phyloP scores from a whole-genome alignment of 2,329 filamentous ascomycete species.

The Calonectria pseudoturangicola region DNA sequence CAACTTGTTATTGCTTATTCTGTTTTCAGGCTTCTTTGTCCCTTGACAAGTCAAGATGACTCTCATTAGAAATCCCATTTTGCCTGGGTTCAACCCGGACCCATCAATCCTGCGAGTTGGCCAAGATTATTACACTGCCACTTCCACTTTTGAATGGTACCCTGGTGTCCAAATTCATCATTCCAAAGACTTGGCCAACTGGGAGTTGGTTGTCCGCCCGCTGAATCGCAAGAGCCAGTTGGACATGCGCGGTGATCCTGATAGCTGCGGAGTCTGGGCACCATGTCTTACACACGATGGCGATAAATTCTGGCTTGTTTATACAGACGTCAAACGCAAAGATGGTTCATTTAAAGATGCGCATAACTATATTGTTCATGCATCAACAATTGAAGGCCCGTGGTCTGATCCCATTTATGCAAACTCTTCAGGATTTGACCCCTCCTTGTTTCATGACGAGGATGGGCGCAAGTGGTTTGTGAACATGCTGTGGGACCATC shows the following conservation, averaged over 20 bases:
- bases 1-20: neutral
- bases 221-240: conserved; percentile 70
- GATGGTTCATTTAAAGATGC: conserved; percentile 79
- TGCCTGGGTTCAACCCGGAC: conserved; percentile 69
- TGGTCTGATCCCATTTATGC: conserved; percentile 77
- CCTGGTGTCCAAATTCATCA: conserved; percentile 47
- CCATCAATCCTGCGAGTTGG: conserved; percentile 42
- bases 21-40: neutral
- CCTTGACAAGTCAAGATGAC: conserved; percentile 61
- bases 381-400: conserved; percentile 72
- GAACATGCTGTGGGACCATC: conserved; percentile 75
- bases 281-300: conserved; percentile 78
- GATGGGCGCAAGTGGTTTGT: conserved; percentile 74
- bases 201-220: conserved; percentile 61
- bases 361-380: conserved; percentile 77
- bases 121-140: conserved; percentile 45
- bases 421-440: conserved; percentile 79
- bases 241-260: conserved; percentile 75
- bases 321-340: conserved; percentile 80
- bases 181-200: conserved; percentile 44
- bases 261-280: conserved; percentile 78
- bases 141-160: conserved; percentile 47
- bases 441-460: conserved; percentile 75
- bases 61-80: conserved; percentile 71
- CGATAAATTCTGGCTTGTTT: conserved; percentile 77